Conservation (phyloP, 1,139 yeast species). For the Blastobotrys raffinosifermentans region DNA sequence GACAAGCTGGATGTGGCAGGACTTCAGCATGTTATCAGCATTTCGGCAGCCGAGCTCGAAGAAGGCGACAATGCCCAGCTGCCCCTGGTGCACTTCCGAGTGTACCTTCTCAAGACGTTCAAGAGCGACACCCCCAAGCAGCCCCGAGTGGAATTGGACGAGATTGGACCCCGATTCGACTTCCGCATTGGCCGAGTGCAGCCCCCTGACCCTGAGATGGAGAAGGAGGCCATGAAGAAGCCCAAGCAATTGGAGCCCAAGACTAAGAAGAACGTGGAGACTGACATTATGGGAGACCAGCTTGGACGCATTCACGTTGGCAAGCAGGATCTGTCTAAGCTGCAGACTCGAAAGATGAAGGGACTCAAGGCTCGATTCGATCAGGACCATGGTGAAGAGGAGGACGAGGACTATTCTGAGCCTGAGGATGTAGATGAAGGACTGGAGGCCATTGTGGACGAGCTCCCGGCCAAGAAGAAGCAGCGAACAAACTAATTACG, state of each 20-base stretch:
- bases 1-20: slow-evolving; percentile 92
- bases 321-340: slow-evolving; percentile 80
- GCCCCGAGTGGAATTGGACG: slow-evolving; percentile 91
- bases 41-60: slow-evolving; percentile 68
- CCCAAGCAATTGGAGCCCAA: slow-evolving; percentile 80
- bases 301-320: slow-evolving; percentile 95
- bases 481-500: no score
- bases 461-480: slow-evolving; percentile 16
- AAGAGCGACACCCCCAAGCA: slow-evolving; percentile 64
- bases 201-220: slow-evolving; percentile 81
- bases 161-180: slow-evolving; percentile 93
- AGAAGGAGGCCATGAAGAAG: slow-evolving; percentile 77
- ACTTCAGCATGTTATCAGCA: slow-evolving; percentile 79
- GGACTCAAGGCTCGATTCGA: slow-evolving; percentile 82
- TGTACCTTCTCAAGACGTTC: slow-evolving; percentile 75
- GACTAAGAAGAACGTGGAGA: slow-evolving; percentile 82
- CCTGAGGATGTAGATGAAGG: slow-evolving; percentile 14
- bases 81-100: slow-evolving; percentile 85
- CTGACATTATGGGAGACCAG: slow-evolving; percentile 92
- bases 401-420: slow-evolving; percentile 15
- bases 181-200: slow-evolving; percentile 86
- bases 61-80: slow-evolving; percentile 55
- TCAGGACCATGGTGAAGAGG: slow-evolving; percentile 35
- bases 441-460: slow-evolving; percentile 12
- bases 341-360: slow-evolving; percentile 98